These are phyloP conservation scores for Eremochloa ophiuroides DNA, from an alignment of 176 grass and related monocot species.

Conservation along the genomic window DNA sequence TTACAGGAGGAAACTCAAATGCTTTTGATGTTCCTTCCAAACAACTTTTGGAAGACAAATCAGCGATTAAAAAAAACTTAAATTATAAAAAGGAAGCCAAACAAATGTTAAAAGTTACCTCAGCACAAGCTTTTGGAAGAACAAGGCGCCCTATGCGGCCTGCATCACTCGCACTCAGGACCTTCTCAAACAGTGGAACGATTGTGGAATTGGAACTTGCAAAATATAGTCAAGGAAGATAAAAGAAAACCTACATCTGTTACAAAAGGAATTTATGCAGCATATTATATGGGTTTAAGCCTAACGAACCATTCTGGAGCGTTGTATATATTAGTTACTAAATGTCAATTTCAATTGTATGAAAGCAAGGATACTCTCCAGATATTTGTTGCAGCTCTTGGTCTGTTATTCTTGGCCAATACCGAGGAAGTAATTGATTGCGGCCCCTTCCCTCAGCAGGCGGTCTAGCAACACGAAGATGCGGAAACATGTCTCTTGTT, in stretches of 20 bases:
- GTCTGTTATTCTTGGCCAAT: conserved; percentile 99
- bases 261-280: not conserved
- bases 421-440: conserved; percentile 94
- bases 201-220: conserved; percentile 95
- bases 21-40: conserved; percentile 5
- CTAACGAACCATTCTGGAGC: not conserved
- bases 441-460: conserved; percentile 86
- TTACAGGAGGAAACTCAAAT: not conserved
- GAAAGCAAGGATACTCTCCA: conserved; percentile 89
- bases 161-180: conserved; percentile 95
- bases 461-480: conserved; percentile 94
- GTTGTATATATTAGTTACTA: not conserved
- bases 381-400: conserved; percentile 99
- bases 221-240: conserved; percentile 57
- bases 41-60: not conserved
- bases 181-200: conserved; percentile 97
- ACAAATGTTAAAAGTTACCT: conserved; percentile 55
- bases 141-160: conserved; percentile 98
- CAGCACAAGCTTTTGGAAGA: conserved; percentile 99
- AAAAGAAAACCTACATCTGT: conserved; percentile 5
- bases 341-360: not conserved
- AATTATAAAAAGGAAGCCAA: conserved; percentile 6
- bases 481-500: conserved; percentile 65
- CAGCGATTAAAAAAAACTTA: not conserved
- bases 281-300: not conserved